Evolutionary conservation across 768 basidiomycete genomes (phyloP).

Genomic region (Paxillus ammoniavirescens): DNA sequence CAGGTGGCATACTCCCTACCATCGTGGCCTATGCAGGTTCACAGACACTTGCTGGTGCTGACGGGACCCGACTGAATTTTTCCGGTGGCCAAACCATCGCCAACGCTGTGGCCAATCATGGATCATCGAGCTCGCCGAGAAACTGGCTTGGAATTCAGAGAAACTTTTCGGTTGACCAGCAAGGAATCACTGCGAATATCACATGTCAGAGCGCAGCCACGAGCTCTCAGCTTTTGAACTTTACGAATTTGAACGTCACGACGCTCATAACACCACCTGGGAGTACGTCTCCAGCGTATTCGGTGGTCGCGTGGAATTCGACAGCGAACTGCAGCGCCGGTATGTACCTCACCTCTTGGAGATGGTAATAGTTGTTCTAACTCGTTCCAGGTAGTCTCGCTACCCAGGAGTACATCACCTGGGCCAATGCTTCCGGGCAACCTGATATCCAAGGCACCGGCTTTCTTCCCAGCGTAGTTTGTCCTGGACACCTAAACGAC

Average conservation of each 20-base stretch:
- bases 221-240: not conserved
- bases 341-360: not conserved
- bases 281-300: too few species aligned
- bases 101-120: not conserved
- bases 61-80: too few species aligned
- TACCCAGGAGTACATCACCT: constrained; percentile 1
- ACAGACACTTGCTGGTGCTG: not conserved
- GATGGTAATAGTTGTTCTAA: too few species aligned
- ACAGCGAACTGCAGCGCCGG: not conserved
- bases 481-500: not conserved
- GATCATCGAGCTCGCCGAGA: not conserved
- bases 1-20: constrained; percentile 11
- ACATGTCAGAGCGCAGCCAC: not conserved
- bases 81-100: too few species aligned
- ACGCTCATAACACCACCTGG: not conserved
- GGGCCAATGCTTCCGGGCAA: not conserved
- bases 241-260: not conserved
- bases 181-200: constrained; percentile 2
- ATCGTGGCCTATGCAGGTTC: not conserved
- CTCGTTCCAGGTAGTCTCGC: not conserved
- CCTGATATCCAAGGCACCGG: not conserved
- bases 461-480: constrained; percentile 4
- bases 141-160: not conserved
- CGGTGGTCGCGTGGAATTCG: not conserved
- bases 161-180: constrained; percentile 11